Evolutionary conservation across 2,329 filamentous ascomycete genomes (phyloP).

Genomic region (Epichloe brachyelytri): DNA sequence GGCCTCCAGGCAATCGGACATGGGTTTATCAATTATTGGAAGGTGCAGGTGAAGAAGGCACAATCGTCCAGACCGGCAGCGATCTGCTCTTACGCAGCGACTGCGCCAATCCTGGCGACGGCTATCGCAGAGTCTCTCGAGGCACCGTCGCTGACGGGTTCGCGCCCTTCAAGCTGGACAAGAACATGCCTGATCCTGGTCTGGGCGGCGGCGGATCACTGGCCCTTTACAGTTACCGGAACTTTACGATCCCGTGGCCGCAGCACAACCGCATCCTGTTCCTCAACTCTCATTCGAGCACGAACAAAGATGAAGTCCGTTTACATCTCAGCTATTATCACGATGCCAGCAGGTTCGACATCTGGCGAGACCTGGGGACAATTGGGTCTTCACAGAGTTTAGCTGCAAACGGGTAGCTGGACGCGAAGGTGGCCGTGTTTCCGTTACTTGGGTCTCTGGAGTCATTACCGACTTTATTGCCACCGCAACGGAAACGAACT

Average conservation of each 20-base stretch:
- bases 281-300: neutral
- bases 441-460: no score
- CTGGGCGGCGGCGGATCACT: slow-evolving; percentile 3
- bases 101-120: slow-evolving; percentile 3
- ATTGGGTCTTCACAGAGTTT: no score
- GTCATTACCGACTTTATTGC: rapidly evolving
- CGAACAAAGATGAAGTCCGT: rapidly evolving
- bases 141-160: slow-evolving; percentile 7
- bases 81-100: slow-evolving; percentile 11
- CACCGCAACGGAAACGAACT: rapidly evolving
- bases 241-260: neutral
- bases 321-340: no score
- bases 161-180: slow-evolving; percentile 6
- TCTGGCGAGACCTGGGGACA: no score
- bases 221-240: slow-evolving; percentile 5
- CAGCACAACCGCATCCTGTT: neutral
- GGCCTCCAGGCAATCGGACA: slow-evolving; percentile 10
- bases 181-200: slow-evolving; percentile 9
- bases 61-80: slow-evolving; percentile 10
- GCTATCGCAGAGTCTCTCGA: slow-evolving; percentile 8
- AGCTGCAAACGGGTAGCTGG: rapidly evolving
- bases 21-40: slow-evolving; percentile 9
- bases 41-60: slow-evolving; percentile 9
- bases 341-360: rapidly evolving
- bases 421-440: no score